Evolutionary conservation across 352 stramenopile species (phyloP).

Genomic region (Phytopythium oedochilum): DNA sequence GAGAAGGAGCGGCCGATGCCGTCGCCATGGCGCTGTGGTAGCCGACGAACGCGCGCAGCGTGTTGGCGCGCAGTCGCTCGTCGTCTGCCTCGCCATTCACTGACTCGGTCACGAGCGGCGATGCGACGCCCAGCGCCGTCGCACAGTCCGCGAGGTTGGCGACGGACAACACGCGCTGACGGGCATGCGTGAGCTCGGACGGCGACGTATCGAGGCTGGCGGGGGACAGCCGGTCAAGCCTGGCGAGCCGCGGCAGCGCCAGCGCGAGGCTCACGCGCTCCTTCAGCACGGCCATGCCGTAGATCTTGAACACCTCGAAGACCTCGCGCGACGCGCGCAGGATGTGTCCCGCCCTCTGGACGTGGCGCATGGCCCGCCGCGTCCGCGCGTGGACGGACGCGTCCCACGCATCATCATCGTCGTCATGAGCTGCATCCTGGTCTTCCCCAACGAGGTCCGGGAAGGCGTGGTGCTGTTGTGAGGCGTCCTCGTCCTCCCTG

Average conservation of each 20-base stretch:
- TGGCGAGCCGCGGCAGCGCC: slow-evolving; percentile 21
- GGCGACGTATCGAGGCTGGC: slow-evolving; percentile 19
- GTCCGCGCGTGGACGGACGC: slow-evolving; percentile 1
- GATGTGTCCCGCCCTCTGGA: slow-evolving; percentile 28
- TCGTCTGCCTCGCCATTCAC: slow-evolving; percentile 17
- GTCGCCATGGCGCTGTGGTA: slow-evolving; percentile 57
- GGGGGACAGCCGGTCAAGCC: slow-evolving; percentile 11
- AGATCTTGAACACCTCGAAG: slow-evolving; percentile 82
- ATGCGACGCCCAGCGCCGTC: slow-evolving; percentile 25
- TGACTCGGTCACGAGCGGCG: background rate
- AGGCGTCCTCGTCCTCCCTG: background rate
- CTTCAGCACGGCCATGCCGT: slow-evolving; percentile 71
- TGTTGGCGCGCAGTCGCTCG: slow-evolving; percentile 45
- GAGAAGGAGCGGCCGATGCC: slow-evolving; percentile 10
- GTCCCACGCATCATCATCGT: slow-evolving; percentile 3
- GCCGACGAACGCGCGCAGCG: slow-evolving; percentile 62
- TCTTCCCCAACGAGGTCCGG: background rate
- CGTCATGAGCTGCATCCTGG: slow-evolving; percentile 1
- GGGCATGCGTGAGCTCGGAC: slow-evolving; percentile 40
- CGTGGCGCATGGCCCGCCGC: background rate
- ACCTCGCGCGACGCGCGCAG: slow-evolving; percentile 52
- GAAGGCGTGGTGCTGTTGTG: slow-evolving; percentile 30
- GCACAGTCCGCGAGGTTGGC: slow-evolving; percentile 51
- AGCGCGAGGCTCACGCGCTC: slow-evolving; percentile 59
- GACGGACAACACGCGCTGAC: slow-evolving; percentile 56